A percentile compares a stretch with the other conserved stretches of the same genome.
Evolutionary conservation across 257 asterid species (phyloP).

Genomic region (Lithospermum erythrorhizon): DNA sequence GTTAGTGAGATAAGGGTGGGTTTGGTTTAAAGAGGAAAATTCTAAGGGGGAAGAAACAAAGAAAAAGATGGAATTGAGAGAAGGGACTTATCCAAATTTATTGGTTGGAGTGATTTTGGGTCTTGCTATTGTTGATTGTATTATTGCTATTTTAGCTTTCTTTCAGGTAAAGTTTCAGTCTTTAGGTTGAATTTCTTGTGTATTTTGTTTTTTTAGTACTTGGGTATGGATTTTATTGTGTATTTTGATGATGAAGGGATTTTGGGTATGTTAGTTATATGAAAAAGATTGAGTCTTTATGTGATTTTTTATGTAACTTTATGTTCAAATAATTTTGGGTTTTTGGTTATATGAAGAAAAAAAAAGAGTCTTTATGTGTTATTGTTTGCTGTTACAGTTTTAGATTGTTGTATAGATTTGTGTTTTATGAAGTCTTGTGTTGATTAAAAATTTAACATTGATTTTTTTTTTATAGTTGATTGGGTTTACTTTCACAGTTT

Average conservation of each 20-base stretch:
- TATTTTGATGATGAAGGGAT: neutral
- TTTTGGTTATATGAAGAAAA: too few species aligned
- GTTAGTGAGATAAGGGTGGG: too few species aligned
- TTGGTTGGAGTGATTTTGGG: slow-evolving; percentile 55
- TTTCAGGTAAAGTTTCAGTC: slow-evolving; percentile 34
- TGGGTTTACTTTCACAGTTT: neutral
- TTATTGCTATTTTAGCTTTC: slow-evolving; percentile 60
- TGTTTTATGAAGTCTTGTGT: neutral
- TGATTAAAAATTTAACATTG: neutral
- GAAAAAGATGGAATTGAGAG: slow-evolving; percentile 36
- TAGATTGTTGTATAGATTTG: neutral
- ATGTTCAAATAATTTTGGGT: too few species aligned
- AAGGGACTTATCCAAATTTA: slow-evolving; percentile 37
- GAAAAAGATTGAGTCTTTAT: neutral
- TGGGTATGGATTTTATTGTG: neutral
- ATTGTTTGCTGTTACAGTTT: neutral
- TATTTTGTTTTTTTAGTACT: neutral
- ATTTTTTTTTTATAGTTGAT: neutral
- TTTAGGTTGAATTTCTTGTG: neutral
- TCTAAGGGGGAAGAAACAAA: neutral
- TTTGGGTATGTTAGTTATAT: neutral
- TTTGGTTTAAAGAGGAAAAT: too few species aligned
- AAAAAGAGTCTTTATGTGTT: neutral
- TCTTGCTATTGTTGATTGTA: slow-evolving; percentile 54
- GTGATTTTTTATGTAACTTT: neutral